A percentile compares a stretch with the other conserved stretches of the same genome.
Conservation (phyloP, 192 early-diverging fungal genomes). For the Coemansia sp. region DNA sequence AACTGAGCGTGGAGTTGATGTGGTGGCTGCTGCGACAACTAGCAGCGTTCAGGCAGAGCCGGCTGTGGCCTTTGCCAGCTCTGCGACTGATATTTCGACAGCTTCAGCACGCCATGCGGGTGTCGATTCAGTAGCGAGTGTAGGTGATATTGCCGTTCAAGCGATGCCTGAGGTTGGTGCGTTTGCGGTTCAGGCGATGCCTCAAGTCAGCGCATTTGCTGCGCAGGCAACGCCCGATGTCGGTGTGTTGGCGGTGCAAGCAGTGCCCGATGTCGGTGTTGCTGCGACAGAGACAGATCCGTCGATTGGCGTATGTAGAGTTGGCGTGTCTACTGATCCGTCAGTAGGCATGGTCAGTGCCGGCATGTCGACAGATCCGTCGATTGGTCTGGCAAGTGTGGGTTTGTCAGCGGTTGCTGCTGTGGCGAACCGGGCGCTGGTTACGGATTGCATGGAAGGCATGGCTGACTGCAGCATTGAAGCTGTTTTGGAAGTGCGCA, state of each 20-base stretch:
- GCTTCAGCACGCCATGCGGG: constrained; percentile 1
- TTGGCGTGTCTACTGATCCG: constrained; percentile 5
- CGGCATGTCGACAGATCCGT: constrained; percentile 5
- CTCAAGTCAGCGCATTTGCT: not conserved
- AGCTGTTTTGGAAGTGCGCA: constrained; percentile 11
- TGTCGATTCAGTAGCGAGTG: constrained; percentile 3
- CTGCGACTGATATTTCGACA: constrained; percentile 19
- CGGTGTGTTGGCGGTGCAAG: not conserved
- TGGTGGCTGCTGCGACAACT: not conserved
- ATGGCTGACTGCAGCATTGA: constrained; percentile 10
- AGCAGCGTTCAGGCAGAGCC: constrained; percentile 5
- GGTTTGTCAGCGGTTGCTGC: not conserved
- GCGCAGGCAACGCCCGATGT: not conserved
- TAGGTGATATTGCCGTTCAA: not conserved
- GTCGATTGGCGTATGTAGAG: constrained; percentile 9
- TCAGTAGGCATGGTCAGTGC: constrained; percentile 5
- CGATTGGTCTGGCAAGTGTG: constrained; percentile 3
- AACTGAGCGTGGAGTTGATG: constrained; percentile 12
- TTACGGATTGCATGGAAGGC: constrained; percentile 28
- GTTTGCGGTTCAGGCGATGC: not conserved
- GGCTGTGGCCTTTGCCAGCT: not conserved
- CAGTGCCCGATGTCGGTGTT: not conserved
- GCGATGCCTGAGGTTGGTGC: not conserved
- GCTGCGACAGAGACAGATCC: not conserved
- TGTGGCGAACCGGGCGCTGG: constrained; percentile 2